Conservation (phyloP, 768 basidiomycete species). For the Amanita pallidorosea region DNA sequence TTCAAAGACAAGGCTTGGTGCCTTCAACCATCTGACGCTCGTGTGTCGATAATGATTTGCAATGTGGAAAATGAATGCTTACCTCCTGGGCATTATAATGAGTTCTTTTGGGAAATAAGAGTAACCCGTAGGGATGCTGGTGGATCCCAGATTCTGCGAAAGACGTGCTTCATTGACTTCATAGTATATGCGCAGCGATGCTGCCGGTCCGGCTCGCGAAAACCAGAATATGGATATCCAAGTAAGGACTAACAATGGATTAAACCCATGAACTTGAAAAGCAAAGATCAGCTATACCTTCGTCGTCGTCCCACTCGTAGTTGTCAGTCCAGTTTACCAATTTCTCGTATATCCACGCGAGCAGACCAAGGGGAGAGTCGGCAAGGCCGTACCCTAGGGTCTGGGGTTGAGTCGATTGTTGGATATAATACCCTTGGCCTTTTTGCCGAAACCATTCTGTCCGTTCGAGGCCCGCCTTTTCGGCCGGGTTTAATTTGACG, state of each 20-base stretch:
- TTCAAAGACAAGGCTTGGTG: conserved; percentile 31
- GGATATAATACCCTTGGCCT: conserved; percentile 25
- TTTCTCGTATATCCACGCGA: conserved; percentile 47
- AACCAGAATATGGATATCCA: conserved; percentile 54
- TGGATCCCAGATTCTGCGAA: background rate
- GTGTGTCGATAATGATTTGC: background rate
- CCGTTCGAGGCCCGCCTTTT: conserved; percentile 22
- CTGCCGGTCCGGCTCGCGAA: conserved; percentile 46
- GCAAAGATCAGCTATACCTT: conserved; percentile 21
- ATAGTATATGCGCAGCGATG: conserved; percentile 49
- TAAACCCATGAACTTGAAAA: background rate
- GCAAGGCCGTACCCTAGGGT: conserved; percentile 42
- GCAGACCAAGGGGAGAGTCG: conserved; percentile 46
- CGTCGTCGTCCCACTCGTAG: conserved; percentile 49
- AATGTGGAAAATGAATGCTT: conserved; percentile 6
- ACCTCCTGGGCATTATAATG: conserved; percentile 18
- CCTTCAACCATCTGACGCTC: conserved; percentile 29
- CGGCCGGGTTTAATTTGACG: conserved; percentile 17
- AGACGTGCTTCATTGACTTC: conserved; percentile 20
- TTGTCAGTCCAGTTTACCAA: conserved; percentile 35
- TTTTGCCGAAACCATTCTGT: conserved; percentile 16
- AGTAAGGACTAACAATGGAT: conserved; percentile 31
- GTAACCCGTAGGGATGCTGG: conserved; percentile 32
- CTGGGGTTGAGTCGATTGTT: conserved; percentile 39
- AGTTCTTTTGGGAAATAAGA: conserved; percentile 46